Evolutionary conservation across 768 basidiomycete genomes (phyloP).

Genomic region (Auricularia cornea): DNA sequence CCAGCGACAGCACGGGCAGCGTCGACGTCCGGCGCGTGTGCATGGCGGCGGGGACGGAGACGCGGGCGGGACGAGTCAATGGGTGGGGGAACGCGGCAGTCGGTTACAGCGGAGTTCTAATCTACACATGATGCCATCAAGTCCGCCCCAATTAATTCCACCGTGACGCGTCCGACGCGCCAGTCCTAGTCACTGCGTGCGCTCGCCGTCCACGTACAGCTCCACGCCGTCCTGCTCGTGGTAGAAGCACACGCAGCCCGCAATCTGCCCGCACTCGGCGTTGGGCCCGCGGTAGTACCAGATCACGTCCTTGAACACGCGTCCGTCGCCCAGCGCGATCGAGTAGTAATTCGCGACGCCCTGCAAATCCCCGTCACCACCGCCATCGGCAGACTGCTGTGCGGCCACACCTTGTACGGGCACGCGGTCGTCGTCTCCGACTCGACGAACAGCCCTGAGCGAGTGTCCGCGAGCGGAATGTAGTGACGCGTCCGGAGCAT

Average conservation of each 20-base stretch:
- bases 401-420: slow-evolving; percentile 51
- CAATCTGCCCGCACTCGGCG: slow-evolving; percentile 41
- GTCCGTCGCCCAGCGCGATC: slow-evolving; percentile 37
- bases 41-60: neutral
- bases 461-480: slow-evolving; percentile 49
- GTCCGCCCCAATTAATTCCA: no score
- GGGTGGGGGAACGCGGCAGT: neutral
- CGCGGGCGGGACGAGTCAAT: neutral
- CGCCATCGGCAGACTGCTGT: neutral
- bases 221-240: slow-evolving; percentile 51
- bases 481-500: slow-evolving; percentile 48
- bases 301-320: slow-evolving; percentile 39
- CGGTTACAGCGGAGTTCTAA: no score
- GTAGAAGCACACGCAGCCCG: slow-evolving; percentile 49
- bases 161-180: no score
- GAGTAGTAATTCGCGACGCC: slow-evolving; percentile 53
- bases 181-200: no score
- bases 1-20: neutral
- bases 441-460: slow-evolving; percentile 39
- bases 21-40: neutral
- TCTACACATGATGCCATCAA: no score
- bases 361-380: slow-evolving; percentile 22
- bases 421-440: slow-evolving; percentile 43
- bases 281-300: slow-evolving; percentile 58
- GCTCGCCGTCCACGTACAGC: slow-evolving; percentile 50